Conservation (phyloP, 768 basidiomycete species). For the Goffeauzyma gilvescens region DNA sequence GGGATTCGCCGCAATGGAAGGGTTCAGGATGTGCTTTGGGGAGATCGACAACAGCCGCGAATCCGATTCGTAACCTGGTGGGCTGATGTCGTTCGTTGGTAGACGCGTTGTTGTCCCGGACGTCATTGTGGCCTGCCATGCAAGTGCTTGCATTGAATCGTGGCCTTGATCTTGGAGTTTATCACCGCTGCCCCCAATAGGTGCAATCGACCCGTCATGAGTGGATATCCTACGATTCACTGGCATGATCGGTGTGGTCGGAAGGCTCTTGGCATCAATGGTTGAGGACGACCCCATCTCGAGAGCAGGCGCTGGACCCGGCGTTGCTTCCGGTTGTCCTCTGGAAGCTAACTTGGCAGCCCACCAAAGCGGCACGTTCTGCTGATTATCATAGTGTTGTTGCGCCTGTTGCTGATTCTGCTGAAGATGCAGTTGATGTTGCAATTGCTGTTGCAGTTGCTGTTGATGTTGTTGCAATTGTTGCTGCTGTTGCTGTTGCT, state of each 20-base stretch:
- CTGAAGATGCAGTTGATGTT: neutral
- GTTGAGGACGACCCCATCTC: neutral
- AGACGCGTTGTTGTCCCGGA: too few relatives aligned
- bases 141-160: too few relatives aligned
- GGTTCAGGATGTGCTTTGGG: neutral
- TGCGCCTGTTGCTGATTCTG: neutral
- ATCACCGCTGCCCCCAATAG: too few relatives aligned
- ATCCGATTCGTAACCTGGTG: neutral
- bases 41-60: neutral
- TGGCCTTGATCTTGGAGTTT: too few relatives aligned
- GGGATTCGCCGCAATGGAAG: neutral
- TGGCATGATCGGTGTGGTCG: neutral
- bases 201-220: too few relatives aligned
- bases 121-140: too few relatives aligned
- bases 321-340: neutral
- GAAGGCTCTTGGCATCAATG: neutral
- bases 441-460: neutral
- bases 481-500: neutral
- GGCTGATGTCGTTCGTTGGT: too few relatives aligned
- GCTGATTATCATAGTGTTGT: neutral
- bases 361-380: too few relatives aligned
- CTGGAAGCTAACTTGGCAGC: neutral
- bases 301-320: too few relatives aligned
- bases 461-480: conserved; percentile 1
- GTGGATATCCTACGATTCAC: too few relatives aligned